Evolutionary conservation across 169 alveolate species (phyloP), one percentile per base, ranked within the genome.

Genomic region (Theileria orientalis): DNA sequence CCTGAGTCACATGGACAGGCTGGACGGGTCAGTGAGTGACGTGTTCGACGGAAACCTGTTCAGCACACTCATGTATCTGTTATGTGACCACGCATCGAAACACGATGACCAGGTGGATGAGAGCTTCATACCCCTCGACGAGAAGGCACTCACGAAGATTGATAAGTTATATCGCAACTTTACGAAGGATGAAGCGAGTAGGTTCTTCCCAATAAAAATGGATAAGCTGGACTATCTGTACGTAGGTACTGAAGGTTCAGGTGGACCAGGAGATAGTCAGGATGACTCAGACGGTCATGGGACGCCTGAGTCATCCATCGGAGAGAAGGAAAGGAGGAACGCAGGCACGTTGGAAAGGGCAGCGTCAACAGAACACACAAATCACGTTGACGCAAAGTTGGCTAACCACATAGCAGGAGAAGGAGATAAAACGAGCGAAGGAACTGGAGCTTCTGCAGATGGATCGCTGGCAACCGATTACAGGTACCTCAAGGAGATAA

Each of bases 41-140:
- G 16, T 78, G 51, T 78, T 78, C 32, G 86, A 78, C 27, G 86
- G 86, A 19, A 78, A 78, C 51, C 69, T 78, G 56, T 78, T 78
- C 62, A 70, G 70, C 3, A 64, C 86, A 13, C 47, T 78, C 14
- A 13, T 78, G 40, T 66, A 78, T 29, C n/a, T 49, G 54, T 56
- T 78, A 61, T 64, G 47, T 19, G 27, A 59, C 0, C 67, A 78
- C 32, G 80, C 77, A 0, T 13, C 52, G 42, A 82, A 51, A 7
- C 67, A 78, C 37, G 83, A 32, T 1, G 67, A 71, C 62, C 63
- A 35, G 35, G 83, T 78, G 27, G 86, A 78, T 54, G 42, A 21
- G 13, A 29, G n/a, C 1, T 78, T 68, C 63, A 3, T 78, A 3
- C 16, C 7, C 13, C 46, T 78, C 32, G 42, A n/a, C 9, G 33